Evolutionary conservation across 2,329 filamentous ascomycete genomes (phyloP), one percentile per base, ranked within the genome.

Genomic region (Emmonsiellopsis sp.): DNA sequence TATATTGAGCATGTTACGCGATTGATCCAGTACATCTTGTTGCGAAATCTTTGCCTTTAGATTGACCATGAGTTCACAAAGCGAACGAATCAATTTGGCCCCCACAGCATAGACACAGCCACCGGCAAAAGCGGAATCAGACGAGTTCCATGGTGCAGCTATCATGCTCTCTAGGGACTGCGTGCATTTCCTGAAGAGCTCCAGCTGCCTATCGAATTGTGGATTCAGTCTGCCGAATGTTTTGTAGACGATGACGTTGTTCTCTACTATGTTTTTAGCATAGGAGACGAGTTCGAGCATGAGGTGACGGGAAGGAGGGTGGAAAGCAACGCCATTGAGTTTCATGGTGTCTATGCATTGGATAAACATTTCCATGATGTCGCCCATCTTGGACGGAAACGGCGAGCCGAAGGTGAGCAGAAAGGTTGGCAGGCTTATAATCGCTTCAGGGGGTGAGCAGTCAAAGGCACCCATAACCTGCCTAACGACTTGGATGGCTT

Each of bases 241-340:
- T 17, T 52, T 53, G 2, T 55, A 32, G 14, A 53, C 44, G 9
- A 58, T 46, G 21, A 54, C 34, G 31, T 57, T 58, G 40, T 60
- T 60, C 37, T 60, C 58, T 11, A 60, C 49, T 9, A 60, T 46
- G 34, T 54, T 53, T 42, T 56, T 60, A 33, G 50, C 55, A 14
- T 46, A 31, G 11, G 43, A 51, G 0, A 56, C 39, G 40, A 50
- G 33, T 9, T 60, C 55, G 6, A 58, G 37, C 9, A 52, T 43
- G 6, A 58, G 32, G 27, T 44, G 27, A 17, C 48, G 53, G 2
- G 50, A 42, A 4, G 56, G 55, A 32, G 55, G 42, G n/a, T 42
- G 53, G 17, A 58, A 60, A 6, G 36, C 13, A 14, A 50, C 21
- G 10, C 48, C 36, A 13, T 32, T 39, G 1, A 57, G 52, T 13